Conservation (phyloP, 1,139 yeast genomes). For the Trichomonascaceae sp. region DNA sequence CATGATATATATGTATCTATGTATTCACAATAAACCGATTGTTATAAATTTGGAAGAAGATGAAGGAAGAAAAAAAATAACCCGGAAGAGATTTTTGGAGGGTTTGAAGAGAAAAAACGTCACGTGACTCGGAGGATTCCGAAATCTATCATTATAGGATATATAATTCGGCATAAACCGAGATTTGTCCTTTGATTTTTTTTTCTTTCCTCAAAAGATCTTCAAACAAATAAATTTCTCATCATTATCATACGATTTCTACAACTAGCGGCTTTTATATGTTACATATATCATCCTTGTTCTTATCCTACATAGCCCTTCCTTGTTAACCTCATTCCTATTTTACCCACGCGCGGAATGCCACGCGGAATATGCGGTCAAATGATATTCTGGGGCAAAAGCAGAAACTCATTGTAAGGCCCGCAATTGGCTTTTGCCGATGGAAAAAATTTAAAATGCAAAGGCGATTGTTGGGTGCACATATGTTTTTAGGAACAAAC, state of each 20-base stretch:
- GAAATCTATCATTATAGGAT: neutral
- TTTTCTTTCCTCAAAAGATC: too few relatives aligned
- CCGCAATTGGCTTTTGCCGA: neutral
- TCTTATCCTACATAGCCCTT: neutral
- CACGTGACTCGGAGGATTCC: neutral
- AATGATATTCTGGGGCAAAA: neutral
- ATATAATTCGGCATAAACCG: neutral
- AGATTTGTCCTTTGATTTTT: too few relatives aligned
- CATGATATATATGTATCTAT: slow-evolving; percentile 38
- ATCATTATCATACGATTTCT: too few relatives aligned
- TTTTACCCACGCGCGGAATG: neutral
- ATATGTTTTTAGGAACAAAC: neutral
- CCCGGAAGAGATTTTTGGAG: neutral
- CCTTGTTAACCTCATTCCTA: neutral
- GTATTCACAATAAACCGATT: neutral
- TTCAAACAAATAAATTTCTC: too few relatives aligned
- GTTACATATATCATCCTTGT: neutral
- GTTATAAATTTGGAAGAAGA: slow-evolving; percentile 1
- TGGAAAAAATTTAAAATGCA: neutral
- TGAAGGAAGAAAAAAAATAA: slow-evolving; percentile 2
- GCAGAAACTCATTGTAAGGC: neutral
- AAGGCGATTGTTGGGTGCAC: neutral
- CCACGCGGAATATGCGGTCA: neutral
- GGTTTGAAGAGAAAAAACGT: neutral
- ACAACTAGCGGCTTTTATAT: too few relatives aligned